Percentiles rank a stretch among this genome's conserved stretches.
These are phyloP conservation scores for Huntiella omanensis DNA, from an alignment of 2,329 filamentous ascomycete species.

Conservation along the genomic window DNA sequence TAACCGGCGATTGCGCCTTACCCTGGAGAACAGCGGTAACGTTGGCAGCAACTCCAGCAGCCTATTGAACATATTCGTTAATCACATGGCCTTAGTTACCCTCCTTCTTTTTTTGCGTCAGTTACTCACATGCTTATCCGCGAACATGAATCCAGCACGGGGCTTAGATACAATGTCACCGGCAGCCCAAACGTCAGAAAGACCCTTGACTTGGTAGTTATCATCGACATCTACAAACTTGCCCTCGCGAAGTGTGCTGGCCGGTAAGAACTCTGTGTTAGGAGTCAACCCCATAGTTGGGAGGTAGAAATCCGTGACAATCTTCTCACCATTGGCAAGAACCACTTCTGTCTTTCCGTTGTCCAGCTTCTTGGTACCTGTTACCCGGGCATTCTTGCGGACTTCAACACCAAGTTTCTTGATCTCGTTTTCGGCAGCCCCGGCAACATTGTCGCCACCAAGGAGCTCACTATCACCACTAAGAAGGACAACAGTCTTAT, in stretches of 20 bases:
- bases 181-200: conserved; percentile 30
- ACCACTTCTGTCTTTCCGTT: conserved; percentile 30
- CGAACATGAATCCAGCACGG: conserved; percentile 38
- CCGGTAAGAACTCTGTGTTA: conserved; percentile 34
- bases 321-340: conserved; percentile 26
- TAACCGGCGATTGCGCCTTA: conserved; percentile 25
- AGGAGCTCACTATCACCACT: conserved; percentile 24
- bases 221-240: conserved; percentile 32
- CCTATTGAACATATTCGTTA: conserved; percentile 16
- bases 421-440: conserved; percentile 29
- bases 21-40: conserved; percentile 28
- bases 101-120: not conserved
- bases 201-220: conserved; percentile 26
- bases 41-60: conserved; percentile 33
- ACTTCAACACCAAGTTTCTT: conserved; percentile 32
- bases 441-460: conserved; percentile 24
- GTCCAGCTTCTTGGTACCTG: conserved; percentile 16
- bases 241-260: conserved; percentile 23
- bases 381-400: conserved; percentile 23
- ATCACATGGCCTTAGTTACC: not conserved
- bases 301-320: conserved; percentile 36
- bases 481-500: conserved; percentile 31
- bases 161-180: conserved; percentile 34
- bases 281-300: conserved; percentile 35
- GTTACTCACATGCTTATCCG: conserved; percentile 32